Percentiles rank a stretch among this genome's conserved stretches.
Evolutionary conservation across 83 land plant genomes (phyloP).

Genomic region (Picea engelmannii): DNA sequence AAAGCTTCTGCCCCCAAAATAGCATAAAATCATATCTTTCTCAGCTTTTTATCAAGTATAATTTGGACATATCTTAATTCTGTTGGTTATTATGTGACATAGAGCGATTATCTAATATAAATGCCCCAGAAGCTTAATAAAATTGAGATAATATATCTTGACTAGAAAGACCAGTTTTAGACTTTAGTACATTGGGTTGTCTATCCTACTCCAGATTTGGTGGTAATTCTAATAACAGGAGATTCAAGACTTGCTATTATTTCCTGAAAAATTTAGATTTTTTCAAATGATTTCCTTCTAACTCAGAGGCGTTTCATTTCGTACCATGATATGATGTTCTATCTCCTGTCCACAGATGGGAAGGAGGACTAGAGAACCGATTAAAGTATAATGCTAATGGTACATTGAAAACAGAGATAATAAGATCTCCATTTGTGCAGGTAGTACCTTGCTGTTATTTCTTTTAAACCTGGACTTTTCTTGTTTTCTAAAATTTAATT

Average conservation of each 20-base stretch:
- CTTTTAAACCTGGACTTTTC: not conserved
- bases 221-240: not conserved
- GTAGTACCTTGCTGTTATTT: constrained; percentile 26
- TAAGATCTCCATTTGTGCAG: constrained; percentile 94
- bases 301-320: not conserved
- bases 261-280: no score
- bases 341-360: constrained; percentile 35
- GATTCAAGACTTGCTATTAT: no score
- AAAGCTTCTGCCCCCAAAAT: no score
- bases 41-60: not conserved
- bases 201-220: not conserved
- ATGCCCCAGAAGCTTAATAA: not conserved
- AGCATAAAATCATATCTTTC: no score
- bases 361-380: no score
- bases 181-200: not conserved
- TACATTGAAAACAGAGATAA: constrained; percentile 32
- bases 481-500: not conserved
- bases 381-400: no score
- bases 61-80: not conserved
- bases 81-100: not conserved
- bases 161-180: not conserved
- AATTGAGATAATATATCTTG: not conserved
- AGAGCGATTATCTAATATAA: not conserved
- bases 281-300: not conserved
- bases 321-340: constrained; percentile 7